Evolutionary conservation across 345 rosid genomes (phyloP), one percentile per base, ranked within the genome.

Genomic region (thale cress (Arabidopsis thaliana)): DNA sequence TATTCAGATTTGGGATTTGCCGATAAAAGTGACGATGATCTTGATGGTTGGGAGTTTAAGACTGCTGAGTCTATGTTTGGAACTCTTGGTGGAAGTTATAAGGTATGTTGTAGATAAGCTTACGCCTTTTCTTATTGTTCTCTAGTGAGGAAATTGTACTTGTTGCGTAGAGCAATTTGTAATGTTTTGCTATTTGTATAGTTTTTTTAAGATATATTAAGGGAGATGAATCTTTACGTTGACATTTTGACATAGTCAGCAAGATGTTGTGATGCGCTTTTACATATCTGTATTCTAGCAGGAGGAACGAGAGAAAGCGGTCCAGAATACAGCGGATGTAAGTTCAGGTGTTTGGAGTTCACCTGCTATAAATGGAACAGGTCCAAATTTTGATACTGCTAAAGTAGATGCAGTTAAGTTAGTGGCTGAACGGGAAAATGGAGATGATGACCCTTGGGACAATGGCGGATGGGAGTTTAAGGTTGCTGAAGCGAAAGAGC

Each of bases 31-130:
- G 85, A 44, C 71, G 82, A 62, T 62, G 80, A 67, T 59, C 48
- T 1, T 52, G 82, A 75, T 57, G 84, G 73, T 38, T 87, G 89
- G 91, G 88, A 78, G 14, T 81, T 84, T 68, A 84, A 77, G 69
- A 71, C 76, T 25, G 85, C 86, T 1, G 80, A 74, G 55, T 66
- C 82, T 25, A 62, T 66, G 22, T 34, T 53, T 8, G 44, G 2
- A 58, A 6, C 37, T 1, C 56, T 57, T 56, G 52, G 48, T 3
- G 48, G 60, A 38, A 42, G 11, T 45, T n/a, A 48, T 46, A 73
- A 82, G 85, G 89, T 84, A 74, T 59, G 8, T 25, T 60, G 14
- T n/a, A 13, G 6, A 32, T 22, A 9, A 37, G 20, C 44, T 16
- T 49, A 25, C 0, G 25, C 38, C 23, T 44, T 55, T 42, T 20